Conservation (phyloP, 1,284 basidiomycete species). For the Ceratobasidium sp. region DNA sequence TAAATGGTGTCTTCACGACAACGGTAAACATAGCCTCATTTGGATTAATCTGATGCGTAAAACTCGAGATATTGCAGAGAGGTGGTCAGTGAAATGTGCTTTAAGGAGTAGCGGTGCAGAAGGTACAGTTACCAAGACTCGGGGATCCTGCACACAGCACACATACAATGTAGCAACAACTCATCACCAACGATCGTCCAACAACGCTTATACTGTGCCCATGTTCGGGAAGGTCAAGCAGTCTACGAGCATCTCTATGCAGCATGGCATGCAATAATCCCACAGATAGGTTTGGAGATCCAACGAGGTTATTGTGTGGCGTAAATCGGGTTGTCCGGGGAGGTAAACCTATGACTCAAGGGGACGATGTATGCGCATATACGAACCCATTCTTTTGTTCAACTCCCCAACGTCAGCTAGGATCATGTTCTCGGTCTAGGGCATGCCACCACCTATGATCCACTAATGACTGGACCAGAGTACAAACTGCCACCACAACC, state of each 20-base stretch:
- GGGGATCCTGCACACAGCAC: background rate
- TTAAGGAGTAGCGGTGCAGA: too few relatives aligned
- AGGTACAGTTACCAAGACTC: conserved; percentile 5
- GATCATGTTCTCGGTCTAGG: background rate
- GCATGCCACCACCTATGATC: too few relatives aligned
- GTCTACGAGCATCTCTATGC: background rate
- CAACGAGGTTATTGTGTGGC: background rate
- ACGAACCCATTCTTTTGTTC: background rate
- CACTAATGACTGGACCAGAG: too few relatives aligned
- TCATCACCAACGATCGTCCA: background rate
- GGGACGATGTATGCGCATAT: background rate
- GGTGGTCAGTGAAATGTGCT: too few relatives aligned
- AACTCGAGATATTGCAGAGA: too few relatives aligned
- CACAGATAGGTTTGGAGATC: background rate
- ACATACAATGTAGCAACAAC: background rate
- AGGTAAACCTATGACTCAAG: background rate
- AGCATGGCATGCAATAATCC: background rate
- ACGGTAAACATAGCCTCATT: too few relatives aligned
- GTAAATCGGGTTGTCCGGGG: background rate
- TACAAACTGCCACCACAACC: background rate
- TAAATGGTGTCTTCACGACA: too few relatives aligned
- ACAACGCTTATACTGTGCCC: background rate
- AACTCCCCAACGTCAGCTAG: background rate
- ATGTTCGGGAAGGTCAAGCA: background rate
- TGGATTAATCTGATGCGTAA: too few relatives aligned